phyloP scores from a whole-genome alignment of 768 basidiomycete genomes.

The Lentinula guzmanii region DNA sequence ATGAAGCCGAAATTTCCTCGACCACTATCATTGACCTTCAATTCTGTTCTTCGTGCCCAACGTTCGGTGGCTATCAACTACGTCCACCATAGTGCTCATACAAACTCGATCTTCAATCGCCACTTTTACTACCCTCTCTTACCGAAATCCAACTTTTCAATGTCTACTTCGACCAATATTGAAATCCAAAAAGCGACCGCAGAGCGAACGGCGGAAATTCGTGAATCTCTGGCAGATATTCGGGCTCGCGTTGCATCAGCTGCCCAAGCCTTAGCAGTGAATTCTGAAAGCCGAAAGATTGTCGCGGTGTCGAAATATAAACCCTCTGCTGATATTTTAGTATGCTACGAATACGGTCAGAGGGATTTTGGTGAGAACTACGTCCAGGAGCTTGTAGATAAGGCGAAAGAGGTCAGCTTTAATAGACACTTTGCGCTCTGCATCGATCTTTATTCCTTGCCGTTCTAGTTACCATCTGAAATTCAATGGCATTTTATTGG shows the following conservation, averaged over 20 bases:
- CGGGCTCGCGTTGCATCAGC: slow-evolving; percentile 36
- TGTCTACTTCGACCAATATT: not conserved
- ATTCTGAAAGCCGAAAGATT: slow-evolving; percentile 26
- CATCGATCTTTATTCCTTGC: not conserved
- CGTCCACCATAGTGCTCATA: not conserved
- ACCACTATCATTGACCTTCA: too few species aligned
- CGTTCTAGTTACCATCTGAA: slow-evolving; percentile 67
- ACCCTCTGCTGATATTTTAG: slow-evolving; percentile 79
- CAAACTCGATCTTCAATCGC: not conserved
- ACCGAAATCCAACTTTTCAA: not conserved
- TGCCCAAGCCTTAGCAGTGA: slow-evolving; percentile 18
- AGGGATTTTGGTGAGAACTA: slow-evolving; percentile 98
- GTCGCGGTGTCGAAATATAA: slow-evolving; percentile 95
- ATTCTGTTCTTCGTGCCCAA: too few species aligned
- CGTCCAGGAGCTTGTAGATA: slow-evolving; percentile 87
- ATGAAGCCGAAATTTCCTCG: too few species aligned
- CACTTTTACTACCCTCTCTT: not conserved
- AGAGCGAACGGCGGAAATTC: slow-evolving; percentile 49
- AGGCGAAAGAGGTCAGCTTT: slow-evolving; percentile 58
- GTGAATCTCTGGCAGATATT: slow-evolving; percentile 48
- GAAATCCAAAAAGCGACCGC: slow-evolving; percentile 13
- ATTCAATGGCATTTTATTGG: slow-evolving; percentile 99
- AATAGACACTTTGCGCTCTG: not conserved
- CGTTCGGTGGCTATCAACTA: too few species aligned
- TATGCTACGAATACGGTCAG: slow-evolving; percentile 77